These are phyloP conservation scores for Ophiocordyceps camponoti-floridani DNA, from an alignment of 2,329 filamentous ascomycete genomes.

Conservation along the genomic window DNA sequence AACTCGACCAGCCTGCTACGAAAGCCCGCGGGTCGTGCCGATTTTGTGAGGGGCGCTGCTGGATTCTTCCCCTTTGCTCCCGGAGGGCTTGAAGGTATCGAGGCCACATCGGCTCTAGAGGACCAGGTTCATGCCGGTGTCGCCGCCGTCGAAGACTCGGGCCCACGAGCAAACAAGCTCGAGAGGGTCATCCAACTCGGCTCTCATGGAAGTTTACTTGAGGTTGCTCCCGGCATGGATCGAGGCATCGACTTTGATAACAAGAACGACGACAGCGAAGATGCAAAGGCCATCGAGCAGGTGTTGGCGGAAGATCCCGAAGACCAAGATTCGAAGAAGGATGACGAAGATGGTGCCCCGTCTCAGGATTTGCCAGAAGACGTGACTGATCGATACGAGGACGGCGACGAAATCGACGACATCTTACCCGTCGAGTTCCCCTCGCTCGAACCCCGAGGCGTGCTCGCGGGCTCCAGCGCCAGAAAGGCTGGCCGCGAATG, in stretches of 20 bases:
- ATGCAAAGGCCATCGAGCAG: constrained; percentile 53
- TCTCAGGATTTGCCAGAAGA: constrained; percentile 9
- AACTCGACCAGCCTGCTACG: constrained; percentile 81
- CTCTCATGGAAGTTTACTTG: constrained; percentile 57
- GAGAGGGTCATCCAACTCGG: constrained; percentile 75
- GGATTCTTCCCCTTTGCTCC: constrained; percentile 92
- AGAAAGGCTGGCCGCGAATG: constrained; percentile 72
- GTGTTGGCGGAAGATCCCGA: constrained; percentile 33
- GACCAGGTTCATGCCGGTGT: constrained; percentile 47
- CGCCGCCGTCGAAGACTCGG: constrained; percentile 17
- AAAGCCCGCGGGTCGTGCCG: constrained; percentile 70
- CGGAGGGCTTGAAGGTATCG: constrained; percentile 72
- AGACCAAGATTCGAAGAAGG: not conserved
- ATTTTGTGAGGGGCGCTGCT: constrained; percentile 83
- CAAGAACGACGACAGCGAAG: constrained; percentile 39
- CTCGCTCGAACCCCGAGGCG: constrained; percentile 68
- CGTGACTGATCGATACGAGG: constrained; percentile 19
- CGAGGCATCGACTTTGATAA: constrained; percentile 59
- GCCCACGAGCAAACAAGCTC: constrained; percentile 37
- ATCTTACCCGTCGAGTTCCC: constrained; percentile 87
- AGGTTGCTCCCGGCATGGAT: constrained; percentile 64
- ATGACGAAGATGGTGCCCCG: constrained; percentile 12
- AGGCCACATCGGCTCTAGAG: constrained; percentile 70
- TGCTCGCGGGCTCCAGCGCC: constrained; percentile 50
- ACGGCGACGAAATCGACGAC: constrained; percentile 57